Conservation (phyloP, 306 rosid genomes). For the Delonix regia region DNA sequence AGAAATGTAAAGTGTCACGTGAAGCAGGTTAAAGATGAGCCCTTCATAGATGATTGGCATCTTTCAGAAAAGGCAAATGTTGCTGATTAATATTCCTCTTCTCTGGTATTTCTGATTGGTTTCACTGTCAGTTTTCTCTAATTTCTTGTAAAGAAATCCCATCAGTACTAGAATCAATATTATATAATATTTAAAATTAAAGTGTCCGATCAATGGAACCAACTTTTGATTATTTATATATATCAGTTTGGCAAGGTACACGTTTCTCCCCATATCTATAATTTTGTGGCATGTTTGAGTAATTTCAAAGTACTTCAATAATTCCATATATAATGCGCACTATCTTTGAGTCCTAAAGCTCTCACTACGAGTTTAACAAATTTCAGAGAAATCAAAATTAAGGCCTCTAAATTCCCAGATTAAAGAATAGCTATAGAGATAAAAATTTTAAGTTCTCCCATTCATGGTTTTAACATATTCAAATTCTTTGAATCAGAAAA, state of each 20-base stretch:
- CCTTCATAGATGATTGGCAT: neutral
- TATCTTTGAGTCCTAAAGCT: neutral
- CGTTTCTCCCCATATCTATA: neutral
- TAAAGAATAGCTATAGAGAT: neutral
- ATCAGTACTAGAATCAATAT: neutral
- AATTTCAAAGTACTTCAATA: neutral
- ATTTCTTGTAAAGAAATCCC: neutral
- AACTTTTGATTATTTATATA: neutral
- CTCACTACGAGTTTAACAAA: neutral
- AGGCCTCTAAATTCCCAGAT: neutral
- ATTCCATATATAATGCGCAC: neutral
- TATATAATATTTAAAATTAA: neutral
- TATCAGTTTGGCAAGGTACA: neutral
- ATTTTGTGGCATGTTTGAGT: neutral
- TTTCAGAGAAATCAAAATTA: neutral
- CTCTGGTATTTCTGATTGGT: neutral
- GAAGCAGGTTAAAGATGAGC: conserved; percentile 22
- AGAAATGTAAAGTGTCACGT: conserved; percentile 12
- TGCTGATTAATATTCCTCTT: neutral
- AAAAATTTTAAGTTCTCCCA: too few relatives aligned
- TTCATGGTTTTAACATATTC: too few relatives aligned
- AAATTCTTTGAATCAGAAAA: too few relatives aligned
- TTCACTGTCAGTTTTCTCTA: neutral
- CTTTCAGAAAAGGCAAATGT: conserved; percentile 13
- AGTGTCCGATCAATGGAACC: neutral